A percentile compares a stretch with the other conserved stretches of the same genome.
phyloP scores from a whole-genome alignment of 306 rosid species.

The Begonia masoniana region DNA sequence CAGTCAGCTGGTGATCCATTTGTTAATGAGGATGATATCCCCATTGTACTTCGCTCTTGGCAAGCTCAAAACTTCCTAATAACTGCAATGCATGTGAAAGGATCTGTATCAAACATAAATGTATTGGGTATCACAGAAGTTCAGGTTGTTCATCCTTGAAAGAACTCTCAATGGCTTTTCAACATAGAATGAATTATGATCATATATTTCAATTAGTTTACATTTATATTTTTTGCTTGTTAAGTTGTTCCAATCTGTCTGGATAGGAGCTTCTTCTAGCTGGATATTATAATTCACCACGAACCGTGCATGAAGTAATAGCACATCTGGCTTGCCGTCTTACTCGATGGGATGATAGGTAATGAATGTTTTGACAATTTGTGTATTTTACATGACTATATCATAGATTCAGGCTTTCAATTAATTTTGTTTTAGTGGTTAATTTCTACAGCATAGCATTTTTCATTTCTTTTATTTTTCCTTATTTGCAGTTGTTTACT shows the following conservation, averaged over 20 bases:
- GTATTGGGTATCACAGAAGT: conserved; percentile 58
- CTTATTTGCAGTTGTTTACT: no score
- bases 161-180: no score
- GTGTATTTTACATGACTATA: no score
- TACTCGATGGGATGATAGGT: conserved; percentile 66
- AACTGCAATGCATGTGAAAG: conserved; percentile 54
- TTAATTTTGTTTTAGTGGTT: no score
- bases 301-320: conserved; percentile 33
- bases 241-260: no score
- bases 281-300: conserved; percentile 35
- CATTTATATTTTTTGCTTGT: no score
- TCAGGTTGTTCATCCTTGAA: conserved; percentile 25
- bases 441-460: no score
- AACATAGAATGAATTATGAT: no score
- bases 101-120: conserved; percentile 30
- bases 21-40: conserved; percentile 58
- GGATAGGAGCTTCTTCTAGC: conserved; percentile 43
- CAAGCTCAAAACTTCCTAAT: conserved; percentile 55
- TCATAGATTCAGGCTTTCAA: no score
- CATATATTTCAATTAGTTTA: no score
- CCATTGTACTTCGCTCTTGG: conserved; percentile 60
- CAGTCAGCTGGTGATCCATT: conserved; percentile 58
- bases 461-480: no score
- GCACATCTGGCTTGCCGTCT: conserved; percentile 48
- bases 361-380: background rate